Base-by-base conservation (phyloP, 2,329 filamentous ascomycete species). In the Penicillium concentricum region DNA sequence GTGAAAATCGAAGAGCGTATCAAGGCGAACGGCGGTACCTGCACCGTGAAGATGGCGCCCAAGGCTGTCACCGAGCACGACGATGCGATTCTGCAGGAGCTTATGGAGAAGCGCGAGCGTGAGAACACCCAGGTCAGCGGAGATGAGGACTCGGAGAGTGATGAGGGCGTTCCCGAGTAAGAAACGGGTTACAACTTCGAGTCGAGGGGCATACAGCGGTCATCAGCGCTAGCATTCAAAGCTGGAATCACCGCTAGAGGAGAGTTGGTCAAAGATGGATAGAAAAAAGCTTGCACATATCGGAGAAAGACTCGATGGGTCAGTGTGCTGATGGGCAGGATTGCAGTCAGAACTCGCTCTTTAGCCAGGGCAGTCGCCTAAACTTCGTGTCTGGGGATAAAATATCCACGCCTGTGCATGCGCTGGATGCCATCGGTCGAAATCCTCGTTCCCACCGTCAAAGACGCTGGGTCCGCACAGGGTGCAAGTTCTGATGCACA, bases 41-140 rank as follows among this genome's bases (percentile, higher is more conserved):
- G 93, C 71, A 84, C 88, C 42, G 89, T 97, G 68, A 96, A 95
- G 86, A 99, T 99, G 94, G 92, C 94, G 70, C 94, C 94, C 66
- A 97, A 97, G 87, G 94, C 95, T 5, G 94, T 99, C 61, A 99
- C 94, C 1, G 95, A 97, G 83, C 95, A 92, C 76, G 95, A 99
- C 70, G 94, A 99, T 72, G 94, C 93, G 26, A 92, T 97, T 78
- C 82, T 99, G 64, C 92, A 97, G 76, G 94, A 93, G 51, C 84
- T 99, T 64, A 99, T 99, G 94, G 94, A 97, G 84, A 97, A 97
- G 87, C 88, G 90, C 65, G 94, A 96, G 82, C 88, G 91, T 65
- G 93, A 97, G 84, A 99, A 99, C 78, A 90, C 91, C 74, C 91
- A 99, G 76, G 91, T 99, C 72, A 96, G 92, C 76, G 94, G 94